Percentiles rank a stretch among this genome's conserved stretches.
phyloP scores from a whole-genome alignment of 352 stramenopile species.

The Globisporangium uncinulatum region DNA sequence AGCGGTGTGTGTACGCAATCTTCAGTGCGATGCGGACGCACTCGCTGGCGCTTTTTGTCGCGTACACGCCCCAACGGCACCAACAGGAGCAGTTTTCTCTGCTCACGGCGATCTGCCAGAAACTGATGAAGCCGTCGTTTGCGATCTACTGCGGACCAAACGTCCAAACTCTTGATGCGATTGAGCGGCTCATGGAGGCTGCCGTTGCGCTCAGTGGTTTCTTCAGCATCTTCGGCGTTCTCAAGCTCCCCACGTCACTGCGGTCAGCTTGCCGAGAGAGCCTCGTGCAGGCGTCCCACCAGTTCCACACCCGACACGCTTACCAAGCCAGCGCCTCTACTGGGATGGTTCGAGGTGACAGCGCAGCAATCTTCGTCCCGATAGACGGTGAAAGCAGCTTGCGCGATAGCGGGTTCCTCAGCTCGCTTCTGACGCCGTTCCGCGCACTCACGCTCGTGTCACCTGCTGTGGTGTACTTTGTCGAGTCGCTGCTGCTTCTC shows the following conservation, averaged over 20 bases:
- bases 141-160: slow-evolving; percentile 2
- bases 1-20: slow-evolving; percentile 44
- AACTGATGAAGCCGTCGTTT: slow-evolving; percentile 20
- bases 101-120: slow-evolving; percentile 20
- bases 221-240: slow-evolving; percentile 1
- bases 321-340: background rate
- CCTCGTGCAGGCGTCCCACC: slow-evolving; percentile 4
- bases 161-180: background rate
- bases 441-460: slow-evolving; percentile 21
- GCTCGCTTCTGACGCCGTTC: slow-evolving; percentile 26
- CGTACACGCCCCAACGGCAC: slow-evolving; percentile 10
- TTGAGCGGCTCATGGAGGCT: slow-evolving; percentile 2
- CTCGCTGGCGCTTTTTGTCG: slow-evolving; percentile 22
- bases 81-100: slow-evolving; percentile 7
- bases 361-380: slow-evolving; percentile 22
- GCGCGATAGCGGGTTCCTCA: slow-evolving; percentile 13
- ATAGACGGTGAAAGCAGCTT: slow-evolving; percentile 10
- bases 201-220: slow-evolving; percentile 4
- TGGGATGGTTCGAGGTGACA: background rate
- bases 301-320: background rate
- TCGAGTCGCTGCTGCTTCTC: slow-evolving; percentile 22
- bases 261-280: slow-evolving; percentile 5
- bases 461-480: slow-evolving; percentile 18
- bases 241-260: slow-evolving; percentile 1
- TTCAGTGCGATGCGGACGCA: slow-evolving; percentile 30